Base-by-base conservation (phyloP, 345 rosid species). In the Odontarrhena argentea region DNA sequence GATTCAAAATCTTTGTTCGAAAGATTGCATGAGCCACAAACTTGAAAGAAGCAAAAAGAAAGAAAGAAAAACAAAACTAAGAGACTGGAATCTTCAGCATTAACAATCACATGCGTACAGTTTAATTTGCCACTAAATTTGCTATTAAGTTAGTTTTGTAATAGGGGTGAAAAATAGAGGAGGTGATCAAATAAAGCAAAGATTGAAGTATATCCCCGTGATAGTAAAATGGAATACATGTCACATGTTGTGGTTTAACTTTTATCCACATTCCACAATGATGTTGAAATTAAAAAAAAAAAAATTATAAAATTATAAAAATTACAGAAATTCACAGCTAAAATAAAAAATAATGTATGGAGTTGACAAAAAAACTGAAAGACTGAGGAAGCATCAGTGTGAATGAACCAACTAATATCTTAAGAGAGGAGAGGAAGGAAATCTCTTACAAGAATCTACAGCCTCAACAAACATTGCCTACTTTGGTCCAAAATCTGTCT, bases 401-500 rank as follows among this genome's bases (percentile, higher is more conserved):
- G 75, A 63, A 63, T 18, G 22, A 18, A 18, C 22, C 22, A 18
- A 18, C 22, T 18, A 18, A 28, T 28, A 53, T 35, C 40, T 53
- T 70, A 12, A 56, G 22, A 57, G 7, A 57, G 40, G 11, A 15
- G 2, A 10, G 47, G 14, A 4, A 14, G 8, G 11, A 61, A 54
- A 46, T 55, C 58, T 42, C 46, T 41, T 45, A 57, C 40, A 43
- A 2, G 42, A 37, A 45, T 62, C 63, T 53, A 61, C 49, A 62
- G 62, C 49, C 13, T 25, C 55, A 53, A 70, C 66, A n/a, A 55
- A 12, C 38, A 25, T 65, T 43, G 35, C 45, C 2, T 52, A 47
- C 32, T 44, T 52, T 11, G 35, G 67, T 59, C 76, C 63, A 65
- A 65, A 18, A 65, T 73, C 66, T 51, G 71, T 73, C 76, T 51